These are phyloP conservation scores for Rhodotorula sp. DNA, from an alignment of 1,284 basidiomycete genomes.

Conservation along the genomic window DNA sequence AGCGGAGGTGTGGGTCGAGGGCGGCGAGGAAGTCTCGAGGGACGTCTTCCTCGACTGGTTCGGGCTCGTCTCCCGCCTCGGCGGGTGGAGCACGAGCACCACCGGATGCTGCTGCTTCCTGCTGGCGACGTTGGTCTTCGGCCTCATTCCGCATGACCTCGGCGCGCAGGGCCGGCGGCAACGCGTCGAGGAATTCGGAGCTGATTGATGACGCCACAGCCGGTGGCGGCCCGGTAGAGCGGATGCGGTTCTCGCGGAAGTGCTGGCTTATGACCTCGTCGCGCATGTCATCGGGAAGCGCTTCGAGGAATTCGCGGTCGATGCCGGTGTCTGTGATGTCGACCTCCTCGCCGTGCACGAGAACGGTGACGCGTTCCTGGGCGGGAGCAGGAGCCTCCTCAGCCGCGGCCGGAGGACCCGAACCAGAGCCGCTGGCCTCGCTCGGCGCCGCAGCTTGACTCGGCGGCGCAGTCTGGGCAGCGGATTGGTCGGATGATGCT, in stretches of 20 bases:
- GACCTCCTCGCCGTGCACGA: conserved; percentile 87
- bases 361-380: conserved; percentile 70
- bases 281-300: conserved; percentile 96
- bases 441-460: neutral
- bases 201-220: conserved; percentile 76
- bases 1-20: conserved; percentile 75
- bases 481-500: neutral
- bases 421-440: conserved; percentile 16
- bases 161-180: conserved; percentile 92
- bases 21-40: conserved; percentile 83
- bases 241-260: conserved; percentile 71
- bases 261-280: conserved; percentile 98
- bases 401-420: neutral
- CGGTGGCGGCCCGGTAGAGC: conserved; percentile 57
- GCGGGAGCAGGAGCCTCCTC: neutral
- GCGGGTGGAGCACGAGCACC: conserved; percentile 5
- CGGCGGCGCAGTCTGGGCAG: no score
- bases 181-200: conserved; percentile 89
- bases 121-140: conserved; percentile 62
- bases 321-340: conserved; percentile 99
- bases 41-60: conserved; percentile 64
- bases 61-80: conserved; percentile 2
- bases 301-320: conserved; percentile 96
- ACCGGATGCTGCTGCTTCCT: neutral
- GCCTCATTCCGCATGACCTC: conserved; percentile 96